Evolutionary conservation across 2,329 filamentous ascomycete genomes (phyloP).

Genomic region (Calonectria henricotiae): DNA sequence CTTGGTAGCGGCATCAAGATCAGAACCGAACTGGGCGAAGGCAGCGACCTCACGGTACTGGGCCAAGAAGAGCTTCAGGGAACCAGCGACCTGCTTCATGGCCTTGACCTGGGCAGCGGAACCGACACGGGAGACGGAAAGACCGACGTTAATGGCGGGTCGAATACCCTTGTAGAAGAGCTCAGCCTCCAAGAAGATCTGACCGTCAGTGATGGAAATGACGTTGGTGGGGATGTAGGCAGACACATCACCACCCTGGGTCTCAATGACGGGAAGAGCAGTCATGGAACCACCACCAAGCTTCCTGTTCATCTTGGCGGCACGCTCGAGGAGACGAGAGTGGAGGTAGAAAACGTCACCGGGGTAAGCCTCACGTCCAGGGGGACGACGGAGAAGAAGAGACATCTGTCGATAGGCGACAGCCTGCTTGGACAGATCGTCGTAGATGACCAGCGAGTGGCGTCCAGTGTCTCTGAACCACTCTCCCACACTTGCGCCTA

Average conservation of each 20-base stretch:
- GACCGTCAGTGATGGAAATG: constrained; percentile 99
- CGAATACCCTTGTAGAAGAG: constrained; percentile 99
- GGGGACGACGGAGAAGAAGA: constrained; percentile 95
- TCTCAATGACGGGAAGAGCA: constrained; percentile 98
- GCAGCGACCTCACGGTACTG: constrained; percentile 99
- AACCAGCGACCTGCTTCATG: constrained; percentile 99
- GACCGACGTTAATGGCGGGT: constrained; percentile 99
- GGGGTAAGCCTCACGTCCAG: constrained; percentile 99
- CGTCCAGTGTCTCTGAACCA: constrained; percentile 88
- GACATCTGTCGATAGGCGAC: constrained; percentile 99
- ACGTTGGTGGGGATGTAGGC: constrained; percentile 99
- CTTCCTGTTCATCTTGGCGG: constrained; percentile 98
- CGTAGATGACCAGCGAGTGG: constrained; percentile 92
- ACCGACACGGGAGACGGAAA: constrained; percentile 99
- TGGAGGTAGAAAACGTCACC: constrained; percentile 99
- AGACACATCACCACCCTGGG: constrained; percentile 99
- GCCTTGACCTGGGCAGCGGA: constrained; percentile 99
- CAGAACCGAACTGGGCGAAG: constrained; percentile 99
- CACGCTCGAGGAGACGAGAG: constrained; percentile 99
- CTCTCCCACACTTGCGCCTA: constrained; percentile 71
- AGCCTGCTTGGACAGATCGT: constrained; percentile 98
- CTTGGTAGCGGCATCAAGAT: constrained; percentile 98
- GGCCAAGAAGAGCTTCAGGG: constrained; percentile 99
- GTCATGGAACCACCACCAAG: constrained; percentile 97
- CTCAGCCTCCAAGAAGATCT: constrained; percentile 99